phyloP scores from a whole-genome alignment of 1,284 basidiomycete genomes.

The Melampsora larici-populina region DNA sequence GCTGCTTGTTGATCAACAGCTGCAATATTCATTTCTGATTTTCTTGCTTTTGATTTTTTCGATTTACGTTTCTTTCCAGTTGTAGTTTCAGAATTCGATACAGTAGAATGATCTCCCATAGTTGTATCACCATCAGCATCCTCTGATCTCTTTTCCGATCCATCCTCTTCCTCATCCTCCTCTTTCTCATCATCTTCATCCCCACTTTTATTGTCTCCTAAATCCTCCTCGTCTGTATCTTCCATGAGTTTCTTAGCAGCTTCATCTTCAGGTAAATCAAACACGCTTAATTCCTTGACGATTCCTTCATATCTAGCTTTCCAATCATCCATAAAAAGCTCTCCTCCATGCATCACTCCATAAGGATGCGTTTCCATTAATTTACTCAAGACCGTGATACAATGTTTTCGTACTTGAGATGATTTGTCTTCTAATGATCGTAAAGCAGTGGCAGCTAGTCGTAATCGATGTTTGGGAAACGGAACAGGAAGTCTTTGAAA shows the following conservation, averaged over 20 bases:
- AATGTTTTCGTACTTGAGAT: conserved; percentile 77
- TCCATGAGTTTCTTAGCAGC: conserved; percentile 55
- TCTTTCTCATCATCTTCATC: conserved; percentile 4
- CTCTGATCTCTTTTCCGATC: conserved; percentile 47
- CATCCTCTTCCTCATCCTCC: conserved; percentile 47
- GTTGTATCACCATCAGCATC: conserved; percentile 45
- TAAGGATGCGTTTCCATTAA: conserved; percentile 88
- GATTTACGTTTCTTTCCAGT: conserved; percentile 50
- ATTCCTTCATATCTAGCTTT: conserved; percentile 65
- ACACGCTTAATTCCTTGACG: conserved; percentile 60
- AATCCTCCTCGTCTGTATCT: conserved; percentile 61
- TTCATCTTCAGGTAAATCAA: conserved; percentile 48
- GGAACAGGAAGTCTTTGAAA: conserved; percentile 66
- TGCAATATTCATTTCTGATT: conserved; percentile 33
- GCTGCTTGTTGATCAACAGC: conserved; percentile 41
- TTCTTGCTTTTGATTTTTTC: conserved; percentile 19
- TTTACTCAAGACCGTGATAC: conserved; percentile 72
- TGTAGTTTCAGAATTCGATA: conserved; percentile 48
- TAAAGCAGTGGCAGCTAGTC: conserved; percentile 71
- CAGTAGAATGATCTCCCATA: conserved; percentile 56
- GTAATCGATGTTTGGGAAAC: conserved; percentile 79
- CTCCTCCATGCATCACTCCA: conserved; percentile 76
- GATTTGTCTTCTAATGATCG: conserved; percentile 85
- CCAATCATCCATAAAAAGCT: conserved; percentile 71
- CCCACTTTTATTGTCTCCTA: neutral